phyloP scores from a whole-genome alignment of 352 stramenopile genomes.

The Peronospora tabacina region DNA sequence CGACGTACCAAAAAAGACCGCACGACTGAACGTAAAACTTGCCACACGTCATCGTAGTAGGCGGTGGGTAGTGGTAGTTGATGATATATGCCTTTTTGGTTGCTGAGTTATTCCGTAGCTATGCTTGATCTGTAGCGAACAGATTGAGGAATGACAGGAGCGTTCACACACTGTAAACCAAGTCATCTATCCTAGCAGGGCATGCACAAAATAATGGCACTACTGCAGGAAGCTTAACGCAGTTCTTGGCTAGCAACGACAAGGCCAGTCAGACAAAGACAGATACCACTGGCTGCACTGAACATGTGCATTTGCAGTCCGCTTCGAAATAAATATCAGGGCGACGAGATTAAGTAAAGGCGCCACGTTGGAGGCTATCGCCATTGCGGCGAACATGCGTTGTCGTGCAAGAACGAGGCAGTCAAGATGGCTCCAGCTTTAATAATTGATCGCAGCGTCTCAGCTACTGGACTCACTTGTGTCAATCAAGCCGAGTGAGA shows the following conservation, averaged over 20 bases:
- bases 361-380: no score
- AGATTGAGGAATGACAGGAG: slow-evolving; percentile 14
- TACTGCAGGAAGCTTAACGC: background rate
- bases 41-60: slow-evolving; percentile 14
- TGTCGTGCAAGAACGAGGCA: no score
- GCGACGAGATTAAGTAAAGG: no score
- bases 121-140: slow-evolving; percentile 4
- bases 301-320: background rate
- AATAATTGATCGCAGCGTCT: no score
- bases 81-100: background rate
- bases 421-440: no score
- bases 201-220: background rate
- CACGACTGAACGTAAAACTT: slow-evolving; percentile 17
- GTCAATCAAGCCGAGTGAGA: no score
- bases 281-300: background rate
- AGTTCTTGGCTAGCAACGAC: background rate
- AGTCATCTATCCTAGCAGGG: no score
- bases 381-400: no score
- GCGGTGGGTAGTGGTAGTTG: background rate
- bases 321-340: background rate
- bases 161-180: no score
- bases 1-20: slow-evolving; percentile 6
- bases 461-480: no score
- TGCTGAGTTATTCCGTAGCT: background rate
- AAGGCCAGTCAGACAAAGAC: background rate